Evolutionary conservation across 768 basidiomycete species (phyloP).

Genomic region (Lentinula sp.): DNA sequence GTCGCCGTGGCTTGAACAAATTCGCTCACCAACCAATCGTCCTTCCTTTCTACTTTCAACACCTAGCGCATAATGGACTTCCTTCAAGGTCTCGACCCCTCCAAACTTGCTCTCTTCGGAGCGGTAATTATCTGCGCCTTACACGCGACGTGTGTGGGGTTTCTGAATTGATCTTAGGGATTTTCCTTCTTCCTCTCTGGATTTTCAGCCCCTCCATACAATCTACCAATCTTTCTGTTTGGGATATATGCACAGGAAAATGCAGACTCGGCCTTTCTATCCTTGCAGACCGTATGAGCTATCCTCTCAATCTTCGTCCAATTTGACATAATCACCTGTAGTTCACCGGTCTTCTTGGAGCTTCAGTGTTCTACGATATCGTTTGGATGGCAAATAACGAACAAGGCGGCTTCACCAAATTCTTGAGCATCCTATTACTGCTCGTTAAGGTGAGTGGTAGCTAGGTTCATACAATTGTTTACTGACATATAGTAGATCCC

Average conservation of each 20-base stretch:
- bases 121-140: conserved; percentile 37
- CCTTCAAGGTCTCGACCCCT: conserved; percentile 63
- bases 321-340: conserved; percentile 18
- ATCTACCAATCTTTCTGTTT: conserved; percentile 79
- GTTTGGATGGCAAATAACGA: conserved; percentile 58
- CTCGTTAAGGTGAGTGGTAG: conserved; percentile 45
- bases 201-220: conserved; percentile 61
- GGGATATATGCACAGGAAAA: conserved; percentile 70
- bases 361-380: conserved; percentile 62
- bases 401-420: conserved; percentile 48
- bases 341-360: conserved; percentile 61
- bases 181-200: conserved; percentile 50
- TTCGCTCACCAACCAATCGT: background rate
- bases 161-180: conserved; percentile 21
- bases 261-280: conserved; percentile 48
- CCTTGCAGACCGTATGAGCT: conserved; percentile 52
- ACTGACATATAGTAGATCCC: conserved; percentile 38
- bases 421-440: conserved; percentile 49
- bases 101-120: conserved; percentile 57
- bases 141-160: background rate
- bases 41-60: background rate
- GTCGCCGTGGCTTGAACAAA: background rate
- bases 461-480: no score
- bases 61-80: conserved; percentile 46
- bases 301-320: background rate